Evolutionary conservation across 805 yeast species (phyloP).

Genomic region (Kodamaea lidongshanica): DNA sequence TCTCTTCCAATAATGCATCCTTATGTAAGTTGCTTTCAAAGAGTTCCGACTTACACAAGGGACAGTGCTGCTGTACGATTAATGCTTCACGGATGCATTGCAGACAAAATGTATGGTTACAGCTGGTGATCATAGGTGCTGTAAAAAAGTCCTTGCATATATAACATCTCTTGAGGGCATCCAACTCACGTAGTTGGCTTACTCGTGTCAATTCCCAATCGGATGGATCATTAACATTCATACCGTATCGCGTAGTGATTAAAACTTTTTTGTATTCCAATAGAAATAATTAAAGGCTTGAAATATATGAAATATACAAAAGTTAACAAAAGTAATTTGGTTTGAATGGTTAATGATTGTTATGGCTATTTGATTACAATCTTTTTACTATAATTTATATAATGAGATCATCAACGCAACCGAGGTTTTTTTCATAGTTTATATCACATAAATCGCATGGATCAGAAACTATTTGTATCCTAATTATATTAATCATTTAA

Average conservation of each 20-base stretch:
- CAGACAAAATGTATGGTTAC: conserved; percentile 89
- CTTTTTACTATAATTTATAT: too few species aligned
- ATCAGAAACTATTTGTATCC: too few species aligned
- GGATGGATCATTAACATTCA: conserved; percentile 53
- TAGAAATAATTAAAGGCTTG: too few species aligned
- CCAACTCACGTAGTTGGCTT: conserved; percentile 57
- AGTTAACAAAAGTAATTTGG: too few species aligned
- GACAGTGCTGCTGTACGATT: conserved; percentile 58
- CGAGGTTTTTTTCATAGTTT: too few species aligned
- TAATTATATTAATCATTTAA: not conserved
- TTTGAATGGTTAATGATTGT: too few species aligned
- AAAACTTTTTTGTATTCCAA: too few species aligned
- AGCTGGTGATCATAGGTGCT: conserved; percentile 77
- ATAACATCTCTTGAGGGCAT: conserved; percentile 71
- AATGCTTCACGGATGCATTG: conserved; percentile 73
- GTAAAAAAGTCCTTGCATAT: conserved; percentile 78
- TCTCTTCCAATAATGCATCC: conserved; percentile 66
- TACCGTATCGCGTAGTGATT: conserved; percentile 9
- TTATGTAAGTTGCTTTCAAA: conserved; percentile 65
- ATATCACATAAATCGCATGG: too few species aligned
- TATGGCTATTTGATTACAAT: too few species aligned
- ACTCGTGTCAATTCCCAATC: conserved; percentile 58
- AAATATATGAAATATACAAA: too few species aligned
- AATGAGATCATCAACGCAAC: too few species aligned
- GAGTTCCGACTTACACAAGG: conserved; percentile 66